These are phyloP conservation scores for Aaosphaeria pasadenensis DNA, from an alignment of 2,329 filamentous ascomycete genomes.

Conservation along the genomic window DNA sequence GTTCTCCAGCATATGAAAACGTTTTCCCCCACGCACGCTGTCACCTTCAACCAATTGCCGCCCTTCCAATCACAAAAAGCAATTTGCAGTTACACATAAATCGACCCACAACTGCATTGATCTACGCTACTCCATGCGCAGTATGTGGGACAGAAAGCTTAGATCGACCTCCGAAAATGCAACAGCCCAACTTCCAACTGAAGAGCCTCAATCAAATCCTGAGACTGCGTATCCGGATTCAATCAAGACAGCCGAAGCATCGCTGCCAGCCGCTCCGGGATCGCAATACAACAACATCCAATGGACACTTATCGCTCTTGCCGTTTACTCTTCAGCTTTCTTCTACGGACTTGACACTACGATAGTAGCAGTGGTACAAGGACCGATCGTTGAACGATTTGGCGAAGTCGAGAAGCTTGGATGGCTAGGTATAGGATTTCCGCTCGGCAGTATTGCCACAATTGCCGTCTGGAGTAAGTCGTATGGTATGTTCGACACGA, in stretches of 20 bases:
- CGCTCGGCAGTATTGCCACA: slow-evolving; percentile 7
- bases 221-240: not conserved
- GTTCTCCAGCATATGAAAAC: not conserved
- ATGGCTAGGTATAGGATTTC: slow-evolving; percentile 22
- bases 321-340: slow-evolving; percentile 10
- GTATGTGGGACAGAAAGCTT: not conserved
- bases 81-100: not conserved
- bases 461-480: slow-evolving; percentile 26
- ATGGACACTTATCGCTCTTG: slow-evolving; percentile 8
- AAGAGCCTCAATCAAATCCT: not conserved
- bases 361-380: slow-evolving; percentile 23
- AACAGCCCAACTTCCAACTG: not conserved
- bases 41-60: not conserved
- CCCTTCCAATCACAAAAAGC: not conserved
- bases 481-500: slow-evolving; percentile 45
- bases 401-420: slow-evolving; percentile 12
- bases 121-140: not conserved
- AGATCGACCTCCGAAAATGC: not conserved
- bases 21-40: not conserved
- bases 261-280: not conserved
- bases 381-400: slow-evolving; percentile 10
- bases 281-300: not conserved
- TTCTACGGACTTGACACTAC: slow-evolving; percentile 30
- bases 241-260: not conserved
- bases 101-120: not conserved